Percentiles rank a stretch among this genome's conserved stretches.
These are phyloP conservation scores for Plasmodium reichenowi DNA, from an alignment of 169 alveolate genomes.

Conservation along the genomic window DNA sequence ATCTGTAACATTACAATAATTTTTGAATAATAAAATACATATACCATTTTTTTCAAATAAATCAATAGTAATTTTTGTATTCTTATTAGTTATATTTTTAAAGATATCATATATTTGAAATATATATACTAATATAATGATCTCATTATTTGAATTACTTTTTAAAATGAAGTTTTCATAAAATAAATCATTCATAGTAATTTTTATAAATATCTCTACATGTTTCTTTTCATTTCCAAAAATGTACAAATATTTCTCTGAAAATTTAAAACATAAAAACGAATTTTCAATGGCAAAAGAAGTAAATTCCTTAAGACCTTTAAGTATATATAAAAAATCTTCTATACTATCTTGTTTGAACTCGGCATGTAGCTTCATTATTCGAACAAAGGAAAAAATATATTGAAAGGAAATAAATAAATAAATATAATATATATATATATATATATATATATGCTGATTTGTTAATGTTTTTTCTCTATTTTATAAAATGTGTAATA, in stretches of 20 bases:
- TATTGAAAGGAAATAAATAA: too few relatives aligned
- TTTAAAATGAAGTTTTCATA: slow-evolving; percentile 71
- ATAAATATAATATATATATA: background rate
- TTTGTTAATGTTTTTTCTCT: background rate
- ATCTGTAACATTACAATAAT: slow-evolving; percentile 70
- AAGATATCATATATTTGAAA: slow-evolving; percentile 72
- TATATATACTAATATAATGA: slow-evolving; percentile 64
- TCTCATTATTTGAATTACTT: slow-evolving; percentile 61
- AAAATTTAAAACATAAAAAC: slow-evolving; percentile 64
- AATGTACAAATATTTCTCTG: slow-evolving; percentile 61
- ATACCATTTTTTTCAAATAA: slow-evolving; percentile 75
- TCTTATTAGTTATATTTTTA: slow-evolving; percentile 57
- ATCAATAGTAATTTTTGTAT: slow-evolving; percentile 72
- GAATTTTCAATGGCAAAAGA: slow-evolving; percentile 57
- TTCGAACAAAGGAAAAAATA: background rate
- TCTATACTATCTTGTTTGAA: slow-evolving; percentile 67
- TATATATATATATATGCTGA: background rate
- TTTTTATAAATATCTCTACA: slow-evolving; percentile 74
- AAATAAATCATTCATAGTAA: slow-evolving; percentile 73
- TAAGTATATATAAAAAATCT: slow-evolving; percentile 46
- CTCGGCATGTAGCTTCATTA: slow-evolving; percentile 72
- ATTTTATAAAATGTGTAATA: background rate
- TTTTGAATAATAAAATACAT: slow-evolving; percentile 58
- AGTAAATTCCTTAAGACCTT: slow-evolving; percentile 66
- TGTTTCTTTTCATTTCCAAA: slow-evolving; percentile 72